Conservation (phyloP, 2,329 filamentous ascomycete species). For the Plectosphaerella cucumerina region DNA sequence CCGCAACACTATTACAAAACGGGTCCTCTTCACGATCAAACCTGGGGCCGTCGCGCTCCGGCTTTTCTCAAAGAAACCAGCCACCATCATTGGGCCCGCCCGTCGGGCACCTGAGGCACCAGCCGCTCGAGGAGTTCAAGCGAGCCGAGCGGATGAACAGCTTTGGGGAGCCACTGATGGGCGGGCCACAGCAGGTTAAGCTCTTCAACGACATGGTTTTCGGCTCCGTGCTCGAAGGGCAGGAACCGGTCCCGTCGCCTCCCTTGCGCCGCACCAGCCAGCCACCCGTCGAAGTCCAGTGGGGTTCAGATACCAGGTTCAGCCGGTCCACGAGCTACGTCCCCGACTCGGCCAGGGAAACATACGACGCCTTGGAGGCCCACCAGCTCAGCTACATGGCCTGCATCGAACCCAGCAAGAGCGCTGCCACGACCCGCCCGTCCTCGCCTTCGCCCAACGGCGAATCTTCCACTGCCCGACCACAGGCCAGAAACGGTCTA, state of each 20-base stretch:
- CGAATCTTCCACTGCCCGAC: constrained; percentile 13
- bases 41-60: constrained; percentile 12
- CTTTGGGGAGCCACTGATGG: constrained; percentile 15
- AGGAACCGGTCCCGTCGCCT: constrained; percentile 7
- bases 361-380: constrained; percentile 51
- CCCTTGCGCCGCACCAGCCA: constrained; percentile 15
- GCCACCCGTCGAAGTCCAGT: constrained; percentile 48
- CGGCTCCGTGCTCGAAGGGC: constrained; percentile 17
- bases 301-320: constrained; percentile 68
- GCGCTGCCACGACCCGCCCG: constrained; percentile 54
- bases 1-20: constrained; percentile 48
- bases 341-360: constrained; percentile 51
- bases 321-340: constrained; percentile 53
- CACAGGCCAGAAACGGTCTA: constrained; percentile 3
- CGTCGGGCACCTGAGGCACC: constrained; percentile 36
- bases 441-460: constrained; percentile 53
- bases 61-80: constrained; percentile 9
- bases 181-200: constrained; percentile 24
- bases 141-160: constrained; percentile 30
- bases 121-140: constrained; percentile 36
- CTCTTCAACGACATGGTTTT: constrained; percentile 39
- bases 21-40: constrained; percentile 23
- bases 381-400: constrained; percentile 52
- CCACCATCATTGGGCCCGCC: constrained; percentile 23
- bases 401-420: constrained; percentile 53